A percentile compares a stretch with the other conserved stretches of the same genome.
Conservation (phyloP, 1,139 yeast genomes). For the Eremothecium coryli region DNA sequence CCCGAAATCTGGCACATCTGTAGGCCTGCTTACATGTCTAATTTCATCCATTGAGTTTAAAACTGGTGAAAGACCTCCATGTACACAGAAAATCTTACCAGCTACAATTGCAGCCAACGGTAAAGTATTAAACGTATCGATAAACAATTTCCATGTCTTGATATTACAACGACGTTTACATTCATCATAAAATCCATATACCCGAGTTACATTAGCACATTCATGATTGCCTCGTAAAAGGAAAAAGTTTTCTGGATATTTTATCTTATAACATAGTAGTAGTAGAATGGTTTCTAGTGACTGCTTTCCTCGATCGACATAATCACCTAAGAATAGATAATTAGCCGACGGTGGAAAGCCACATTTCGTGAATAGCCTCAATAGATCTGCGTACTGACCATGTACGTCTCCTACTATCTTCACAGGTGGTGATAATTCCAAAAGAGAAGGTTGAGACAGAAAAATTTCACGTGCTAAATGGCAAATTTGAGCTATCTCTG, state of each 20-base stretch:
- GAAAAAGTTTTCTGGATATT: slow-evolving; percentile 93
- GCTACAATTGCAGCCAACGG: slow-evolving; percentile 96
- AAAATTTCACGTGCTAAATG: slow-evolving; percentile 81
- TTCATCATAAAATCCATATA: slow-evolving; percentile 94
- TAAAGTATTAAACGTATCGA: slow-evolving; percentile 87
- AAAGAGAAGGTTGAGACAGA: slow-evolving; percentile 75
- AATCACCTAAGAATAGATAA: slow-evolving; percentile 86
- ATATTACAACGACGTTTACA: slow-evolving; percentile 89
- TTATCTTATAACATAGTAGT: slow-evolving; percentile 82
- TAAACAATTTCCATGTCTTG: slow-evolving; percentile 87
- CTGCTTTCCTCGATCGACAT: slow-evolving; percentile 95
- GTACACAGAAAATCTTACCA: slow-evolving; percentile 92
- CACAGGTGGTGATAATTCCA: slow-evolving; percentile 90
- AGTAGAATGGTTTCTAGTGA: slow-evolving; percentile 82
- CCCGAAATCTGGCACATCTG: slow-evolving; percentile 96
- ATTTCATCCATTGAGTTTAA: slow-evolving; percentile 87
- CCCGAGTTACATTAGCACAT: slow-evolving; percentile 91
- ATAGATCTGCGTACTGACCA: slow-evolving; percentile 88
- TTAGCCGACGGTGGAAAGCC: slow-evolving; percentile 97
- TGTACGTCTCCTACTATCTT: slow-evolving; percentile 97
- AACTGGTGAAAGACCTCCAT: slow-evolving; percentile 93
- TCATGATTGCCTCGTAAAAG: slow-evolving; percentile 91
- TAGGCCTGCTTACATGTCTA: slow-evolving; percentile 82
- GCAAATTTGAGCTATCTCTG: slow-evolving; percentile 81
- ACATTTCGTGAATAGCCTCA: slow-evolving; percentile 86